Percentiles rank a stretch among this genome's conserved stretches.
Evolutionary conservation across 1,139 yeast species (phyloP).

Genomic region (Geotrichum aggregatum): DNA sequence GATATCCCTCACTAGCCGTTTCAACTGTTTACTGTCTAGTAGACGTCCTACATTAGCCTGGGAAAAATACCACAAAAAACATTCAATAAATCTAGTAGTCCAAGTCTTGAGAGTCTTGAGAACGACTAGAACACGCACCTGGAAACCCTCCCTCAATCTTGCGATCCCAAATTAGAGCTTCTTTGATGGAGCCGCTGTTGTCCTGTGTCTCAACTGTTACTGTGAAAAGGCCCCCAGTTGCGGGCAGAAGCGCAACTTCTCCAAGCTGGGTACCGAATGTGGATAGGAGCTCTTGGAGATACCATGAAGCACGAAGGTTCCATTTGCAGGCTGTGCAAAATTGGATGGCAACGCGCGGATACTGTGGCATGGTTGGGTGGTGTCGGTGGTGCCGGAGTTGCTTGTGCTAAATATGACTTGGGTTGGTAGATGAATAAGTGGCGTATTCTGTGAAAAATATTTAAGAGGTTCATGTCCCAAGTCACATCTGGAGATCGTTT

Average conservation of each 20-base stretch:
- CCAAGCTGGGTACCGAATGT: conserved; percentile 54
- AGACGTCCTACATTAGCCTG: not conserved
- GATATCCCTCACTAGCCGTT: conserved; percentile 49
- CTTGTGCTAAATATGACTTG: no score
- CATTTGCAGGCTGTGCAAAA: conserved; percentile 63
- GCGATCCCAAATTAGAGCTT: conserved; percentile 52
- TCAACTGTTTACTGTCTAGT: conserved; percentile 52
- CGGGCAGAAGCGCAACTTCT: conserved; percentile 53
- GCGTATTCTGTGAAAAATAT: no score
- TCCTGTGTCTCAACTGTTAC: conserved; percentile 38
- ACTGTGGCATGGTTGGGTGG: conserved; percentile 2
- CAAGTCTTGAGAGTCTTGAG: not conserved
- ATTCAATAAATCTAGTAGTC: conserved; percentile 1
- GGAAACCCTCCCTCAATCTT: conserved; percentile 55
- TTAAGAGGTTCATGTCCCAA: no score
- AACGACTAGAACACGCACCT: conserved; percentile 24
- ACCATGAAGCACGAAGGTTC: conserved; percentile 67
- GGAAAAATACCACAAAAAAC: not conserved
- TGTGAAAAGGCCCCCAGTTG: conserved; percentile 51
- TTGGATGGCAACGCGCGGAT: conserved; percentile 50
- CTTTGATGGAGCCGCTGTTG: conserved; percentile 11
- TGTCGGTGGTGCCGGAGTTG: no score
- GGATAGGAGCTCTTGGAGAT: conserved; percentile 56
- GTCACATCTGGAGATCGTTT: no score
- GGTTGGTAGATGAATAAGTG: no score